Evolutionary conservation across 2,329 filamentous ascomycete species (phyloP).

Genomic region (Alternaria infectoria): DNA sequence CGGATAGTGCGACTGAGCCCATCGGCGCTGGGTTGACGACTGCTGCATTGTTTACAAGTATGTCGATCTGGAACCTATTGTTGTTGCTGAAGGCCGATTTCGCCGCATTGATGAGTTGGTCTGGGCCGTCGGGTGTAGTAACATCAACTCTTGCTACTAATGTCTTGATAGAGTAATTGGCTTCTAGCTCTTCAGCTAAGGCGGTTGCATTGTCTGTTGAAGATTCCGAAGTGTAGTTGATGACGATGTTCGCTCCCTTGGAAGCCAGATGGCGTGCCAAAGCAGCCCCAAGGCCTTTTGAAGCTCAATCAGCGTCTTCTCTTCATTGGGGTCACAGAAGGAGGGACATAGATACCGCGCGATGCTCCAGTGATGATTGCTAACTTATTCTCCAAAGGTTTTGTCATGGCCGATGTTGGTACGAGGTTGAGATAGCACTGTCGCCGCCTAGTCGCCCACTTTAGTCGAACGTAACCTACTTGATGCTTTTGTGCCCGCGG

Average conservation of each 20-base stretch:
- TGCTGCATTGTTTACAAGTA: neutral
- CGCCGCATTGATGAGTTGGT: neutral
- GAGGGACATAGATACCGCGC: conserved; percentile 60
- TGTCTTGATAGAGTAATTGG: neutral
- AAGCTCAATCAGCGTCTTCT: neutral
- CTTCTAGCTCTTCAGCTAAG: neutral
- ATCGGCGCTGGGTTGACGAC: neutral
- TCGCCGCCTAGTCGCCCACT: neutral
- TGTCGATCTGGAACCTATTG: neutral
- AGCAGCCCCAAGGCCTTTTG: conserved; percentile 71
- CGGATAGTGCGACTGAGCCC: neutral
- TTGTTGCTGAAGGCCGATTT: neutral
- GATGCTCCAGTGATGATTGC: conserved; percentile 79
- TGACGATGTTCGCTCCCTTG: conserved; percentile 70
- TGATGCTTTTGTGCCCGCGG: neutral
- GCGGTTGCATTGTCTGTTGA: conserved; percentile 55
- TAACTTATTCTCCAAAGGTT: conserved; percentile 67
- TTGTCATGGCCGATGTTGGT: neutral
- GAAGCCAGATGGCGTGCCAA: conserved; percentile 71
- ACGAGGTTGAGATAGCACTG: neutral
- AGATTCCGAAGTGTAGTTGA: conserved; percentile 71
- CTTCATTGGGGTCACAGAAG: neutral
- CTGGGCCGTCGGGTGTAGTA: neutral
- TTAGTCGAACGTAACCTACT: neutral
- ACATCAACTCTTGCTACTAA: neutral